Conservation (phyloP, 495 filamentous ascomycete genomes). For the Podospora tetraspora region DNA sequence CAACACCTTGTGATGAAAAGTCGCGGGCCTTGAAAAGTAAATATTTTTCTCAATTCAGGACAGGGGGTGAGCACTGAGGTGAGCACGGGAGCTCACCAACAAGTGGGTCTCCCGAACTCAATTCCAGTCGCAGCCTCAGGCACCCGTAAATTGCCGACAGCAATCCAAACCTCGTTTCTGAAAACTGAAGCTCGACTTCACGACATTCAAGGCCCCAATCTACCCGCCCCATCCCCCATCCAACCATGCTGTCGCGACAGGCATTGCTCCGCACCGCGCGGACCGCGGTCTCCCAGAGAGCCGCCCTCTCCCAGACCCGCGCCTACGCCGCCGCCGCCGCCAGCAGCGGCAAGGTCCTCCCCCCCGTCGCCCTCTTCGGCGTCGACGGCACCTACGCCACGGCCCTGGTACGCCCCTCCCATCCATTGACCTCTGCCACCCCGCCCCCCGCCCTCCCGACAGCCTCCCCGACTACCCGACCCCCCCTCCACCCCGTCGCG, state of each 20-base stretch:
- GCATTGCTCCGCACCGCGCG: conserved; percentile 54
- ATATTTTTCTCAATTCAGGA: background rate
- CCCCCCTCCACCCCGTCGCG: background rate
- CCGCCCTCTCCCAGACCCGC: conserved; percentile 44
- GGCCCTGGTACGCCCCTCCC: conserved; percentile 72
- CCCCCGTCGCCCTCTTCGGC: conserved; percentile 86
- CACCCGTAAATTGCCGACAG: conserved; percentile 30
- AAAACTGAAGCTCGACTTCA: conserved; percentile 34
- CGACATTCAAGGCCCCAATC: conserved; percentile 32
- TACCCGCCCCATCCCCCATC: conserved; percentile 29
- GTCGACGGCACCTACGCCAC: conserved; percentile 97
- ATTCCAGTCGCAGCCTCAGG: conserved; percentile 25
- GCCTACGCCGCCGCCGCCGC: conserved; percentile 67
- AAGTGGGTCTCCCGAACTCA: conserved; percentile 4
- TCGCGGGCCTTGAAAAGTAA: background rate
- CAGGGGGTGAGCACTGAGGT: background rate
- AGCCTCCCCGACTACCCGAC: background rate
- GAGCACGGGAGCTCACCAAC: background rate
- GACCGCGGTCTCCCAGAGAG: conserved; percentile 49
- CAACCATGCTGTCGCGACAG: conserved; percentile 60
- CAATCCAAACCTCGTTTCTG: conserved; percentile 28
- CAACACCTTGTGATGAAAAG: background rate
- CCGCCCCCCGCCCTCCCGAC: background rate
- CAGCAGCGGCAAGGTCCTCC: conserved; percentile 57
- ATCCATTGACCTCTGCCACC: conserved; percentile 18